Percentiles rank a stretch among this genome's conserved stretches.
Evolutionary conservation across 805 yeast genomes (phyloP).

Genomic region (Tetrapisispora taiwanensis): DNA sequence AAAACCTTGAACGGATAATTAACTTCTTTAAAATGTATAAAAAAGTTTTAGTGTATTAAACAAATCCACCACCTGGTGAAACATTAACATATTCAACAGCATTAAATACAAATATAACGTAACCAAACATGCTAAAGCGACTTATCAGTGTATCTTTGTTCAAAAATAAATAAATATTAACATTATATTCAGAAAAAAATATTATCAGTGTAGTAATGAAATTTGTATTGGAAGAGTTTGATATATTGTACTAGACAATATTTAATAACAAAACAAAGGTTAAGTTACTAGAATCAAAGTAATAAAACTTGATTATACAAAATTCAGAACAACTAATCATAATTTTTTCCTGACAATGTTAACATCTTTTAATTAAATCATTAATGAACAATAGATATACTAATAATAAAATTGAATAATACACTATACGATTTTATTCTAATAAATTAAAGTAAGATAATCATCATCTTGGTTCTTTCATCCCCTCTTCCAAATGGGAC

Average conservation of each 20-base stretch:
- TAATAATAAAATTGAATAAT: slow-evolving; percentile 1
- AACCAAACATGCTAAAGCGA: no score
- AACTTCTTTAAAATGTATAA: neutral
- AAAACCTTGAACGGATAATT: neutral
- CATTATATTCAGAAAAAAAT: neutral
- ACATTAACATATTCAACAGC: no score
- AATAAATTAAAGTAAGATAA: slow-evolving; percentile 1
- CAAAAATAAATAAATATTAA: no score
- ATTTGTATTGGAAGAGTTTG: neutral
- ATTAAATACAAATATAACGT: no score
- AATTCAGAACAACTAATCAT: neutral
- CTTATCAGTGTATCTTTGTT: no score
- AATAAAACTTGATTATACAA: neutral
- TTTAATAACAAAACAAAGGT: neutral
- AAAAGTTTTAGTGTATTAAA: slow-evolving; percentile 1
- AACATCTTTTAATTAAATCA: no score
- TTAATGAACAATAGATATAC: no score
- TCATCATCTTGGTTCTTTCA: slow-evolving; percentile 33
- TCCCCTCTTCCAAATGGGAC: slow-evolving; percentile 32
- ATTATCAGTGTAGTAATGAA: neutral
- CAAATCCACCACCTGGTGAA: slow-evolving; percentile 2
- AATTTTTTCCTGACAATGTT: neutral
- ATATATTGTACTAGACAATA: neutral
- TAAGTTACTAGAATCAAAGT: neutral
- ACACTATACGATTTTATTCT: slow-evolving; percentile 1